Base-by-base conservation (phyloP, 192 early-diverging fungal species). In the Haplosporangium gracile region DNA sequence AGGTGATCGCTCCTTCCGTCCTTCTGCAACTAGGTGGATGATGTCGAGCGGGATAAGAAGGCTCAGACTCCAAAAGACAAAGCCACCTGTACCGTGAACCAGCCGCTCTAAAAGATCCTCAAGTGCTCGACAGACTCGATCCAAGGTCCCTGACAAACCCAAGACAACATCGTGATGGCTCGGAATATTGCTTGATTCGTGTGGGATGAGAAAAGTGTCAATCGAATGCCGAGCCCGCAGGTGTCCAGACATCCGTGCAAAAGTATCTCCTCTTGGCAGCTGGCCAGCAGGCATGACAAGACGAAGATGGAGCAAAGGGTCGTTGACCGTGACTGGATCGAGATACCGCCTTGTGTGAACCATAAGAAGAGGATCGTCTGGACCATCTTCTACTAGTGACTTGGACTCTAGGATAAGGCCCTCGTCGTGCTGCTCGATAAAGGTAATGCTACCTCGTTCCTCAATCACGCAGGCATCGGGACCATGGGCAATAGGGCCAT, bases 161-260 rank as follows among this genome's bases (percentile, higher is more conserved):
- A 85, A 29, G 13, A 85, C 70, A 43, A 80, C 63, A 43, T 85
- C 83, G 3, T 72, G 65, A 29, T 80, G 60, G 13, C 36, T 42
- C 15, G 76, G 45, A 0, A 69, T 63, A 7, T 1, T 36, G 16
- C 22, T 74, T 9, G 43, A 60, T 34, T 80, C 78, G 63, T 80
- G 45, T 22, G 78, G 83, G 24, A 80, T 77, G 60, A 85, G 26
- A 26, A 77, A 85, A 0, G 83, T 85, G 55, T 85, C 83, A 42
- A 85, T 53, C 57, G 53, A 29, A 49, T 72, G 45, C 0, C 32
- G 34, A 1, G 2, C 2, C 0, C 74, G 78, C 7, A 85, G 18
- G 0, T 74, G 74, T 0, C 63, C 78, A 0, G 55, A 26, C 26
- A 73, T 32, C 5, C 32, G 34, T 5, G 70, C 75, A 72, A 85